phyloP scores from a whole-genome alignment of 495 filamentous ascomycete genomes.

The Tuber melanosporum region DNA sequence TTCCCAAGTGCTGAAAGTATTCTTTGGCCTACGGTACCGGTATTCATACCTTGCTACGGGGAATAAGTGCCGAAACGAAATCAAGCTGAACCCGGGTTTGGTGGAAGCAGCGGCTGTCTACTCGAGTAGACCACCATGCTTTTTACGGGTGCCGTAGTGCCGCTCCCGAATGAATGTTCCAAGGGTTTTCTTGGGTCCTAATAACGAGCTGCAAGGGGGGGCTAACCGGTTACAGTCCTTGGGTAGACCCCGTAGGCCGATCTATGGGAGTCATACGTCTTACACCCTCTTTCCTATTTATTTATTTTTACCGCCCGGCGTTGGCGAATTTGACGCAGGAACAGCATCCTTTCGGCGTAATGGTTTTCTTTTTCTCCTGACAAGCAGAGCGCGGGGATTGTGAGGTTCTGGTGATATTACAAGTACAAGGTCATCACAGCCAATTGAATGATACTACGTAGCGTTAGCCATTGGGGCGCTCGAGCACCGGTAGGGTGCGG shows the following conservation, averaged over 20 bases:
- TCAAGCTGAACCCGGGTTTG: not conserved
- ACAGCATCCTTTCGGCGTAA: not conserved
- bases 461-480: not conserved
- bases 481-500: not conserved
- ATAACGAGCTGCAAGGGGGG: not conserved
- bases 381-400: not conserved
- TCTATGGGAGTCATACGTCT: not conserved
- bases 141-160: not conserved
- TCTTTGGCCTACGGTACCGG: not conserved
- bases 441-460: not conserved
- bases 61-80: not conserved
- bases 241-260: not conserved
- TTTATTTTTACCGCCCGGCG: not conserved
- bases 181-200: not conserved
- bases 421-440: not conserved
- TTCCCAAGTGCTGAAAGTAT: not conserved
- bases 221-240: not conserved
- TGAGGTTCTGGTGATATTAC: not conserved
- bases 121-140: not conserved
- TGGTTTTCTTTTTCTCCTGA: not conserved
- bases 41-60: not conserved
- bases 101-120: not conserved
- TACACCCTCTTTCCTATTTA: not conserved
- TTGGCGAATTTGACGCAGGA: not conserved
- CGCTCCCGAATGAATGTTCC: not conserved